Base-by-base conservation (phyloP, 805 yeast species). In the Ogataea pignaliae region DNA sequence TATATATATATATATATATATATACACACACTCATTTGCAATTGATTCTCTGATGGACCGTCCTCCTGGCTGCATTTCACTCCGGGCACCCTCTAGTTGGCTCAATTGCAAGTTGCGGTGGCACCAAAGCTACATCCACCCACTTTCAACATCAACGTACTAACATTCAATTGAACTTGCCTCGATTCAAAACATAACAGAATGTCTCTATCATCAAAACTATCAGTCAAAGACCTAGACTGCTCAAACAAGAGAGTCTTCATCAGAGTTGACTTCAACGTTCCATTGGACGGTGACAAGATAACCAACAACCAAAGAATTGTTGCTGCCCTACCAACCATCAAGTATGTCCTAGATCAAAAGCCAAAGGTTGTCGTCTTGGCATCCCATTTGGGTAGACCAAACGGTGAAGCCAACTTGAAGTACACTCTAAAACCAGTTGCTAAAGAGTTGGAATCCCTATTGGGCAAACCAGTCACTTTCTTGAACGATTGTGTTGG, bases 241-340 rank as follows among this genome's bases (percentile, higher is more conserved):
- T 82, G 88, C 69, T 68, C 83, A 61, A 90, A 79, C 70, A 90
- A 93, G 80, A 83, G 97, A 69, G 99, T 93, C 70, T 90, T 93
- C 76, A 91, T 93, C 79, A 87, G 99, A 76, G 99, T 95, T 52
- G 97, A 91, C 71, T 86, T 86, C 80, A 86, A 86, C 74, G 95
- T 86, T 55, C 95, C 95, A 68, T 82, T 93, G 61, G 98, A 93
- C 66, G 98, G 97, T 59, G 80, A 79, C 64, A 90, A 83, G 68
- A 93, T 93, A 78, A 95, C 99, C 76, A 93, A 95, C 83, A 95
- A 93, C 79, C 98, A 93, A 77, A 85, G 99, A 76, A 93, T 93
- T 65, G 98, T 90, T 62, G 99, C 99, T 68, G 99, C 99, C 57
- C 75, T 95, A 62, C 99, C 99, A 70, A 91, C 99, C 59, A 93